phyloP scores from a whole-genome alignment of 495 filamentous ascomycete species.

The Amphirosellinia nigrospora region DNA sequence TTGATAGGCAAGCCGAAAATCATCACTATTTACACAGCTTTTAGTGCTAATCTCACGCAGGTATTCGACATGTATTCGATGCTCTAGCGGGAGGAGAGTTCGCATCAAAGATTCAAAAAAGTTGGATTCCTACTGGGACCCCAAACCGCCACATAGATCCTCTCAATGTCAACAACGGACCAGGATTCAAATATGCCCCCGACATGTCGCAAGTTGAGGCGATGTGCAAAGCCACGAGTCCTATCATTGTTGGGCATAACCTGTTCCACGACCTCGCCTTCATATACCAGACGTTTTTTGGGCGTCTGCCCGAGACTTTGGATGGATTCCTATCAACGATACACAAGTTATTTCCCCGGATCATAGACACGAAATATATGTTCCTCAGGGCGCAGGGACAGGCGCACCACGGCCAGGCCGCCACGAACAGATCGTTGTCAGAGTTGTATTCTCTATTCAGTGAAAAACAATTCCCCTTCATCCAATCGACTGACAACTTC shows the following conservation, averaged over 20 bases:
- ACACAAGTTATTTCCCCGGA: constrained; percentile 65
- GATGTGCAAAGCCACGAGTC: constrained; percentile 51
- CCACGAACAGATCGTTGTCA: background rate
- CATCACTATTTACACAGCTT: background rate
- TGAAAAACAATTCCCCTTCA: background rate
- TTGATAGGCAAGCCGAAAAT: background rate
- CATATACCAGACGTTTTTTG: constrained; percentile 72
- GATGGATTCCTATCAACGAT: constrained; percentile 63
- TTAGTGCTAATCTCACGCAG: constrained; percentile 46
- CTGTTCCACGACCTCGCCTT: constrained; percentile 76
- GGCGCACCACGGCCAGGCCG: constrained; percentile 34
- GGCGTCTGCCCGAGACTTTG: constrained; percentile 64
- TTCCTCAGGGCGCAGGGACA: constrained; percentile 61
- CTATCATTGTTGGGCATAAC: constrained; percentile 77
- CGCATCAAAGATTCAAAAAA: constrained; percentile 48
- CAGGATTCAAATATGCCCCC: background rate
- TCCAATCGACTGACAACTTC: background rate
- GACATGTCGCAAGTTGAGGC: background rate
- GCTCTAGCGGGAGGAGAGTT: constrained; percentile 67
- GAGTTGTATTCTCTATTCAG: background rate
- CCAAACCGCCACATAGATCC: background rate
- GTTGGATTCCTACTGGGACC: constrained; percentile 43
- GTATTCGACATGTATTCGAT: constrained; percentile 74
- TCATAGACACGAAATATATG: constrained; percentile 83
- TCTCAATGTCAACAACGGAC: background rate